Conservation (phyloP, 2,329 filamentous ascomycete genomes). For the Exserohilum turcica region DNA sequence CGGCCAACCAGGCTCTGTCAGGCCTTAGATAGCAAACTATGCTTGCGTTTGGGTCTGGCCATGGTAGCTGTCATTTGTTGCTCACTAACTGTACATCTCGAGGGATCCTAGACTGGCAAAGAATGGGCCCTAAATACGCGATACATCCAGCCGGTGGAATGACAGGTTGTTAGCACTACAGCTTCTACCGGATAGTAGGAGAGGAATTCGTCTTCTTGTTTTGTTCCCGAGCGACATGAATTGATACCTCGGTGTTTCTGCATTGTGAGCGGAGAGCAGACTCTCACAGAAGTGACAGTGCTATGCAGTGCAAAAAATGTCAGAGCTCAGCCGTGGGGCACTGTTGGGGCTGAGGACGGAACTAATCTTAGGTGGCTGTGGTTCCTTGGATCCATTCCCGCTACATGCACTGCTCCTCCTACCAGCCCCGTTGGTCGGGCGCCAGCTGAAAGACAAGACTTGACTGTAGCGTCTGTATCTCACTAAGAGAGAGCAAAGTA, state of each 20-base stretch:
- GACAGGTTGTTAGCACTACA: slow-evolving; percentile 11
- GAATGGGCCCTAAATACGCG: slow-evolving; percentile 6
- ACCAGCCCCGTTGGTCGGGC: slow-evolving; percentile 7
- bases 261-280: not conserved
- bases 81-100: slow-evolving; percentile 3
- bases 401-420: slow-evolving; percentile 17
- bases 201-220: not conserved
- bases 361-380: slow-evolving; percentile 18
- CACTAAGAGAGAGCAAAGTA: slow-evolving; percentile 3
- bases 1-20: slow-evolving; percentile 16
- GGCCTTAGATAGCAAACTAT: slow-evolving; percentile 16
- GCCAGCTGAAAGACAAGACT: slow-evolving; percentile 16
- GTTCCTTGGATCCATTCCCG: slow-evolving; percentile 17
- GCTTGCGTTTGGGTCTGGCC: slow-evolving; percentile 4
- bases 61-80: slow-evolving; percentile 15
- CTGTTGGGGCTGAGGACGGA: slow-evolving; percentile 20
- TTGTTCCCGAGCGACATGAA: not conserved
- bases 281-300: slow-evolving; percentile 1
- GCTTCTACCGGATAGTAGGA: not conserved
- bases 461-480: not conserved
- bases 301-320: slow-evolving; percentile 1
- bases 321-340: slow-evolving; percentile 17
- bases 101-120: slow-evolving; percentile 4
- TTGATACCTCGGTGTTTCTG: not conserved
- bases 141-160: slow-evolving; percentile 6